phyloP scores from a whole-genome alignment of 2,329 filamentous ascomycete genomes.

The Alternaria infectoria region DNA sequence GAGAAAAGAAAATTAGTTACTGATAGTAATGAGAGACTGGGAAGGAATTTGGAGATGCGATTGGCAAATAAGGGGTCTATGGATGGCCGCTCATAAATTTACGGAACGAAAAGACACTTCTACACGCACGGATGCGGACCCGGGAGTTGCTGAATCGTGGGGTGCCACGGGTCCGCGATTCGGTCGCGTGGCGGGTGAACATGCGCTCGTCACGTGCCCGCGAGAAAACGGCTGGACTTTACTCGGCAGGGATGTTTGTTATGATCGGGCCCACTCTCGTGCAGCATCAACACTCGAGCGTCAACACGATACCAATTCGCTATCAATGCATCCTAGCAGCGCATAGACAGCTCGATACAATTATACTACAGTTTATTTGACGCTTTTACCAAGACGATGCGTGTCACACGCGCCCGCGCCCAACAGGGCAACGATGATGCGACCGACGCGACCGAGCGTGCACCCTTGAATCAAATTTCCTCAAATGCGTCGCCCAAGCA shows the following conservation, averaged over 20 bases:
- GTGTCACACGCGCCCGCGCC: constrained; percentile 54
- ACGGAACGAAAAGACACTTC: not conserved
- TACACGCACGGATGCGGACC: constrained; percentile 6
- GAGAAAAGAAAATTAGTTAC: not conserved
- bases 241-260: constrained; percentile 25
- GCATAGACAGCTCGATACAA: constrained; percentile 12
- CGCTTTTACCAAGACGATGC: constrained; percentile 35
- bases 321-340: constrained; percentile 22
- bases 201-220: constrained; percentile 17
- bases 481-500: constrained; percentile 37
- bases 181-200: constrained; percentile 13
- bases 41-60: not conserved
- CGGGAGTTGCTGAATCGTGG: constrained; percentile 7
- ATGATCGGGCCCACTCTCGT: constrained; percentile 17
- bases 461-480: constrained; percentile 51
- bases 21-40: not conserved
- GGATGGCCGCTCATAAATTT: constrained; percentile 1
- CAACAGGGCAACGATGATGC: constrained; percentile 49
- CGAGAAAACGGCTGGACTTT: constrained; percentile 12
- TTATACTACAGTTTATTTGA: not conserved
- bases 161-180: constrained; percentile 2
- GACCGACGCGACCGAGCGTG: constrained; percentile 44
- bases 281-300: constrained; percentile 24
- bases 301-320: constrained; percentile 19
- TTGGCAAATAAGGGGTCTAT: not conserved